Base-by-base conservation (phyloP, 768 basidiomycete species). In the Baorangia bicolor region DNA sequence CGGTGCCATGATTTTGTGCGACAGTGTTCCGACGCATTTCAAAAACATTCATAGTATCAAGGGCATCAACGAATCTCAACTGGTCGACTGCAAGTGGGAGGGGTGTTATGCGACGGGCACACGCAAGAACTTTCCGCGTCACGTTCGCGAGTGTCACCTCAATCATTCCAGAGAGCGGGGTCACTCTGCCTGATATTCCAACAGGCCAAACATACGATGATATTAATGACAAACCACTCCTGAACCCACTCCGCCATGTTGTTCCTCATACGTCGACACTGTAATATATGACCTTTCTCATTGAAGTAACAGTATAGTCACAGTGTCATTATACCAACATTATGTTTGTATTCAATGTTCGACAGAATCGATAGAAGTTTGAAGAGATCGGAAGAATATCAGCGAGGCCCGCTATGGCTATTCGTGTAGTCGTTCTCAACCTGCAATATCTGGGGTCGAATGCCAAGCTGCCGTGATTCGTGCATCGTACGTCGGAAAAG, bases 41-140 rank as follows among this genome's bases (percentile, higher is more conserved):
- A 27, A 23, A 9, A 0, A 25, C n/a, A n/a, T n/a, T 0, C 62
- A 63, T 12, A 12, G 20, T 0, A 47, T 64, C 23, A 53, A 28
- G 14, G 2, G 30, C 1, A 12, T 33, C 0, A 9, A 16, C 3
- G 31, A 50, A 11, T 18, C 0, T 11, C 0, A 8, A 2, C 0
- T 0, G 11, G 3, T 62, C 27, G 6, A 0, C 0, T 62, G 61
- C 18, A 20, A 0, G 0, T 62, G 61, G 52, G 20, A n/a, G 1
- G 31, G n/a, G 9, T 58, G 56, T n/a, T n/a, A n/a, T n/a, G n/a
- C n/a, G n/a, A n/a, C n/a, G n/a, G n/a, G 5, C 7, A 2, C 1
- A 2, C 42, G 56, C 14, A 59, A 62, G 2, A 59, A 59, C 9
- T 49, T 63, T 11, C 13, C 1, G 0, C 41, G 61, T 0, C 61